Conservation (phyloP, 345 rosid genomes). For the Limnanthes douglasii region DNA sequence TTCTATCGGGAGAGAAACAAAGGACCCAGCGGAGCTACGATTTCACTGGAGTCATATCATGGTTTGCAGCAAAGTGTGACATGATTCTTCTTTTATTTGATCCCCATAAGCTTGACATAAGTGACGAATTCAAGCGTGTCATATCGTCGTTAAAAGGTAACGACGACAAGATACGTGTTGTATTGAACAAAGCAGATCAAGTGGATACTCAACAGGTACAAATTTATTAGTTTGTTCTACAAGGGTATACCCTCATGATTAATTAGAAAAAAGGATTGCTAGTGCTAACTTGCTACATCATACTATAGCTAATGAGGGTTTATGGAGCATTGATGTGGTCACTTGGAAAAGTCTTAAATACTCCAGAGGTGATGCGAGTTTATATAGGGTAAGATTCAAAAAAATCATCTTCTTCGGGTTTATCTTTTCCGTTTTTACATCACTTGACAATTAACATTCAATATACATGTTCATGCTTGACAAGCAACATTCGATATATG, state of each 20-base stretch:
- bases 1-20: conserved; percentile 90
- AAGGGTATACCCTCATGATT: too few relatives aligned
- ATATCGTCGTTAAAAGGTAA: conserved; percentile 78
- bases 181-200: conserved; percentile 90
- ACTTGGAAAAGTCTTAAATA: conserved; percentile 82
- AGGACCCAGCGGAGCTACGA: conserved; percentile 78
- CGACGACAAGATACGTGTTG: conserved; percentile 93
- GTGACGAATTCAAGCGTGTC: conserved; percentile 90
- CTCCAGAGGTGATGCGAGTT: conserved; percentile 89
- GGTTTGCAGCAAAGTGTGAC: conserved; percentile 97
- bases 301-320: conserved; percentile 76
- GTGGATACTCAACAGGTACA: conserved; percentile 86
- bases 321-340: conserved; percentile 99
- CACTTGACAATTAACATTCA: too few relatives aligned
- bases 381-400: conserved; percentile 58
- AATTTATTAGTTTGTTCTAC: too few relatives aligned
- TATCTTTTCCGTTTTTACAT: too few relatives aligned
- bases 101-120: conserved; percentile 89
- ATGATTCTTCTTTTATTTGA: conserved; percentile 90
- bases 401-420: background rate
- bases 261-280: too few relatives aligned
- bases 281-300: background rate
- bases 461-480: too few relatives aligned
- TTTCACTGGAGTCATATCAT: conserved; percentile 83
- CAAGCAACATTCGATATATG: too few relatives aligned